A percentile compares a stretch with the other conserved stretches of the same genome.
Conservation (phyloP, 257 asterid genomes). For the Scutellaria minor region DNA sequence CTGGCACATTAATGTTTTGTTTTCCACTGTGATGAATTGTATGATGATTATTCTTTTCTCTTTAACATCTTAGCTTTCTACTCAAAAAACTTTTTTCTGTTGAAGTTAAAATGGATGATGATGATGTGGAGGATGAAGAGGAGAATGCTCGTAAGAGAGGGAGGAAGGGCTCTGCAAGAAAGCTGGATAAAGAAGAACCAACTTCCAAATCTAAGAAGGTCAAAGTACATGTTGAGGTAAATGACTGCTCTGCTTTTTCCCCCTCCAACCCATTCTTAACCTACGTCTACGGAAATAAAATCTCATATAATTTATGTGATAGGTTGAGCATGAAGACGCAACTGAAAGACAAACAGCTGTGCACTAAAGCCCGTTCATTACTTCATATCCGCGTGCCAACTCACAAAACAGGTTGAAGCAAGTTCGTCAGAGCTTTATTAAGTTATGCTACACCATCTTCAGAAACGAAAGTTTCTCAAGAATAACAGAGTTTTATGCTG, state of each 20-base stretch:
- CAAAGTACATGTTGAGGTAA: slow-evolving; percentile 82
- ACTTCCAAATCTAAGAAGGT: slow-evolving; percentile 61
- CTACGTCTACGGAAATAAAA: slow-evolving; percentile 2
- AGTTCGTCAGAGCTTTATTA: background rate
- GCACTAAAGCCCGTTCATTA: slow-evolving; percentile 38
- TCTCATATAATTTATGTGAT: slow-evolving; percentile 28
- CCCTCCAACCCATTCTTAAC: background rate
- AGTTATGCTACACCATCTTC: background rate
- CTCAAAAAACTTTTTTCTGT: background rate
- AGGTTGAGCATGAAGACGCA: slow-evolving; percentile 79
- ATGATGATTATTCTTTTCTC: background rate
- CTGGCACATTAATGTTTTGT: slow-evolving; percentile 4
- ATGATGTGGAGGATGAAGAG: slow-evolving; percentile 41
- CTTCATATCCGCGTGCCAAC: background rate
- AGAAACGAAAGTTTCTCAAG: slow-evolving; percentile 19
- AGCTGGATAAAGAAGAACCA: slow-evolving; percentile 54
- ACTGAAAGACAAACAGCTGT: slow-evolving; percentile 57
- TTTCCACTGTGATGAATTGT: background rate
- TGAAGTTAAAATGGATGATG: slow-evolving; percentile 52
- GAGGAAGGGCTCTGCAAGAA: slow-evolving; percentile 54
- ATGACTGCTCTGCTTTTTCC: background rate
- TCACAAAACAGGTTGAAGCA: slow-evolving; percentile 5
- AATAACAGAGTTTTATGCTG: background rate
- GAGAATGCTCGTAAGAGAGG: slow-evolving; percentile 50
- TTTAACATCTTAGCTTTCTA: background rate